Evolutionary conservation across 2,329 filamentous ascomycete genomes (phyloP), one percentile per base, ranked within the genome.

Genomic region (Pyrenochaeta sp.): DNA sequence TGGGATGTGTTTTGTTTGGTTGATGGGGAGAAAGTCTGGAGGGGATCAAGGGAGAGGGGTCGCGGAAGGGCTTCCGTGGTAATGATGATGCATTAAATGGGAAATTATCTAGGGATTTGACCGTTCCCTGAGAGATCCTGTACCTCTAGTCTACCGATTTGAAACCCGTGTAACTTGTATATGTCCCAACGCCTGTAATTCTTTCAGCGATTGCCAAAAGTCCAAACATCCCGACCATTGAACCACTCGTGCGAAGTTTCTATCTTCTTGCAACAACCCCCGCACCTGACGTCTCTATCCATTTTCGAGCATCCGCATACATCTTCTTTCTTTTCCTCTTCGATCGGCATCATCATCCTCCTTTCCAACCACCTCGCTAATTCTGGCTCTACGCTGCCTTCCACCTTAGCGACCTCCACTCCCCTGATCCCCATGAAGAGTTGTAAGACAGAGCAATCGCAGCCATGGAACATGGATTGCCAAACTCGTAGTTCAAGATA

Each of bases 401-500:
- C 71, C 53, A 81, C 67, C 27, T 55, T 68, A n/a, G 69, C 73
- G 23, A 63, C 70, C 28, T 67, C 61, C 4, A 81, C 76, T 0
- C 73, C 77, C 38, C 77, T 63, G 0, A 81, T 68, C 0, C 68
- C 74, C 35, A 73, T 72, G 46, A 81, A 78, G 23, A 77, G 53
- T 32, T 51, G 67, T 59, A 81, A 51, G 1, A 75, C 72, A 0
- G 55, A 52, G 20, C 73, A 73, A 43, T 75, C 74, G 17, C 69
- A 75, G 9, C 54, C 62, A 19, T 64, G 60, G 35, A 63, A 69
- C 52, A 59, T 61, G 28, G 54, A 56, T 57, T 81, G 76, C 56
- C 76, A 79, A 3, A 77, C 76, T 29, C 77, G 72, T n/a, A 82
- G 63, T 38, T 77, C 75, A 13, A 81, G 60, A 40, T 72, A 72